These are phyloP conservation scores for Solanum hybrid DNA, from an alignment of 305 asterid genomes.

Conservation along the genomic window DNA sequence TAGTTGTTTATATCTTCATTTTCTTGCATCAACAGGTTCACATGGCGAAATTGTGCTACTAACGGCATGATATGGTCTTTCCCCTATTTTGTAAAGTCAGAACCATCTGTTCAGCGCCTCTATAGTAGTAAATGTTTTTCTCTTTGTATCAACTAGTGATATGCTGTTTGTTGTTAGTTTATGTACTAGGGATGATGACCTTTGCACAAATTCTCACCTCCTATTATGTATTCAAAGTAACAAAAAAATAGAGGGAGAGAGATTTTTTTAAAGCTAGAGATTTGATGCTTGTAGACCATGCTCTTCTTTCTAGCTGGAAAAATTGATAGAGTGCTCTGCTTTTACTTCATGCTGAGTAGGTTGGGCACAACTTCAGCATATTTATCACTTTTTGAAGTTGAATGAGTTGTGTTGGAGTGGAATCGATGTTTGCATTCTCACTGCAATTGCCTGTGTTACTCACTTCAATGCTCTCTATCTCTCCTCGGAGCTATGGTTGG, in stretches of 20 bases:
- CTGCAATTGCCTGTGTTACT: constrained; percentile 31
- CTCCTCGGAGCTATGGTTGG: constrained; percentile 70
- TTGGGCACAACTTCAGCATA: not conserved
- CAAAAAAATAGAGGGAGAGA: not conserved
- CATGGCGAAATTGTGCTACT: constrained; percentile 38
- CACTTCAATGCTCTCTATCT: constrained; percentile 76
- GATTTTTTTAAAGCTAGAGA: not conserved
- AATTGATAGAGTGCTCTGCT: not conserved
- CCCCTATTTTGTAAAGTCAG: not conserved
- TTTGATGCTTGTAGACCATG: not conserved
- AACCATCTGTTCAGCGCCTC: not conserved
- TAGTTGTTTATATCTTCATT: not conserved
- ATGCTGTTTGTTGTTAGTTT: not conserved
- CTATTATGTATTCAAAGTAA: not conserved
- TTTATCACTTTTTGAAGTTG: not conserved
- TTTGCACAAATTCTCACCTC: not conserved
- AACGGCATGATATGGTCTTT: constrained; percentile 17
- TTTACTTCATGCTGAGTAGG: not conserved
- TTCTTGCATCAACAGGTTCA: constrained; percentile 29
- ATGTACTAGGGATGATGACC: not conserved
- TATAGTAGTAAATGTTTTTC: not conserved
- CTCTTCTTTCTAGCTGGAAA: not conserved
- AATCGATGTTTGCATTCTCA: constrained; percentile 50
- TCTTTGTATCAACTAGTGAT: not conserved
- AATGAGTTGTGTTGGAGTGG: constrained; percentile 50